These are phyloP conservation scores for Cyclotella distinguenda DNA, from an alignment of 108 stramenopile genomes.

Conservation along the genomic window DNA sequence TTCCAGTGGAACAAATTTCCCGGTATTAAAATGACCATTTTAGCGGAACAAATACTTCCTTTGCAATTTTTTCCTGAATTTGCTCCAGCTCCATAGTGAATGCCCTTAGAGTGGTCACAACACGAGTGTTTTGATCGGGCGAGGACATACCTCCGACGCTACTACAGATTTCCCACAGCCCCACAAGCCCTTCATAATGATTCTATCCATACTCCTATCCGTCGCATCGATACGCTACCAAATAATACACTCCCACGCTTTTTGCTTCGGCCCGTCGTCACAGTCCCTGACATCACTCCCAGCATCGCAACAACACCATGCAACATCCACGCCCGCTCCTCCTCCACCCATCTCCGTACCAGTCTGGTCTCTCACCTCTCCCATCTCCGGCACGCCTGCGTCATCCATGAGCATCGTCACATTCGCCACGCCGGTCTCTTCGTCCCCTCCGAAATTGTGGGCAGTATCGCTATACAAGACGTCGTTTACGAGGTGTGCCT, in stretches of 20 bases:
- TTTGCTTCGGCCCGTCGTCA: neutral
- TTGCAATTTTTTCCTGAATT: too few relatives aligned
- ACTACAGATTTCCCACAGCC: too few relatives aligned
- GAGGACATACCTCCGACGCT: too few relatives aligned
- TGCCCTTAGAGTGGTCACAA: too few relatives aligned
- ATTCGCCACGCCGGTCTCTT: constrained; percentile 58
- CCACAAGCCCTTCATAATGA: too few relatives aligned
- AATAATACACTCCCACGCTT: neutral
- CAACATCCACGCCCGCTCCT: constrained; percentile 42
- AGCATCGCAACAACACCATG: neutral
- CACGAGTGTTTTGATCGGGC: too few relatives aligned
- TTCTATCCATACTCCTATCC: neutral
- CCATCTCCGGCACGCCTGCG: constrained; percentile 7
- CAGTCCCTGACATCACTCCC: neutral
- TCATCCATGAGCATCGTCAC: constrained; percentile 72
- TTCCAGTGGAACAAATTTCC: too few relatives aligned
- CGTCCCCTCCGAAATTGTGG: constrained; percentile 56
- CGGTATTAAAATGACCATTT: too few relatives aligned
- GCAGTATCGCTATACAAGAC: constrained; percentile 57
- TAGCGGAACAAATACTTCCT: too few relatives aligned
- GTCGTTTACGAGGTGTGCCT: constrained; percentile 51
- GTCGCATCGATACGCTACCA: neutral
- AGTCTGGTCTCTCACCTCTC: constrained; percentile 54
- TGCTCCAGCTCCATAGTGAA: too few relatives aligned
- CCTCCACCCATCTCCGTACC: constrained; percentile 60